Conservation (phyloP, 805 yeast genomes). For the Ogataea naganishii region DNA sequence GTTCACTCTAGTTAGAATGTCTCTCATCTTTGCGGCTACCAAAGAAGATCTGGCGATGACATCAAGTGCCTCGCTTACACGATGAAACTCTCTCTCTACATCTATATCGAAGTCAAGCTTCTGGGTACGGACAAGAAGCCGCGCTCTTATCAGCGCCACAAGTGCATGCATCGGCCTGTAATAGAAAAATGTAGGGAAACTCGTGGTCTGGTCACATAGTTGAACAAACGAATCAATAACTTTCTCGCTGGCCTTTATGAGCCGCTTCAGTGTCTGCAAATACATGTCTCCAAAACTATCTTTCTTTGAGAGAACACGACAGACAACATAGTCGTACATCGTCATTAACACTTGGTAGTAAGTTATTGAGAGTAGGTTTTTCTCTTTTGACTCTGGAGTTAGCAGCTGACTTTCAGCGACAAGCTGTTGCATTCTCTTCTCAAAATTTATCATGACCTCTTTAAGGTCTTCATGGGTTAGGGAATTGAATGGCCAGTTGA, state of each 20-base stretch:
- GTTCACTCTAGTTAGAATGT: slow-evolving; percentile 25
- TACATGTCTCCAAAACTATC: slow-evolving; percentile 24
- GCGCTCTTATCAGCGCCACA: slow-evolving; percentile 36
- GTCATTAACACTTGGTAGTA: slow-evolving; percentile 43
- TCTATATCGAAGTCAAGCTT: slow-evolving; percentile 24
- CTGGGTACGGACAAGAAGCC: slow-evolving; percentile 35
- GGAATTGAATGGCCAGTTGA: slow-evolving; percentile 5
- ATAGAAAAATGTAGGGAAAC: slow-evolving; percentile 42
- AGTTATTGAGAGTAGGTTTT: slow-evolving; percentile 31
- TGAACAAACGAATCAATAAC: slow-evolving; percentile 35
- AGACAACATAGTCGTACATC: slow-evolving; percentile 44
- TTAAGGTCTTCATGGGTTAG: slow-evolving; percentile 17
- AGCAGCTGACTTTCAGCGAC: slow-evolving; percentile 33
- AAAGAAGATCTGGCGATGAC: slow-evolving; percentile 16
- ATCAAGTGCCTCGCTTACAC: slow-evolving; percentile 17
- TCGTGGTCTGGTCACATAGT: slow-evolving; percentile 28
- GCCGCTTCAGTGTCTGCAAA: slow-evolving; percentile 28
- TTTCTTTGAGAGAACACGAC: slow-evolving; percentile 25
- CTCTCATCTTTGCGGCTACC: slow-evolving; percentile 26
- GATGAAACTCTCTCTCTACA: slow-evolving; percentile 22
- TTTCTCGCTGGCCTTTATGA: slow-evolving; percentile 37
- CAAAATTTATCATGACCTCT: slow-evolving; percentile 29
- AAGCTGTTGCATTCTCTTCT: slow-evolving; percentile 29
- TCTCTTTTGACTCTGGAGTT: slow-evolving; percentile 25
- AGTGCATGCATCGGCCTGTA: slow-evolving; percentile 47